Evolutionary conservation across 441 rosid genomes (phyloP), one percentile per base, ranked within the genome.

Genomic region (Theobroma grandiflorum): DNA sequence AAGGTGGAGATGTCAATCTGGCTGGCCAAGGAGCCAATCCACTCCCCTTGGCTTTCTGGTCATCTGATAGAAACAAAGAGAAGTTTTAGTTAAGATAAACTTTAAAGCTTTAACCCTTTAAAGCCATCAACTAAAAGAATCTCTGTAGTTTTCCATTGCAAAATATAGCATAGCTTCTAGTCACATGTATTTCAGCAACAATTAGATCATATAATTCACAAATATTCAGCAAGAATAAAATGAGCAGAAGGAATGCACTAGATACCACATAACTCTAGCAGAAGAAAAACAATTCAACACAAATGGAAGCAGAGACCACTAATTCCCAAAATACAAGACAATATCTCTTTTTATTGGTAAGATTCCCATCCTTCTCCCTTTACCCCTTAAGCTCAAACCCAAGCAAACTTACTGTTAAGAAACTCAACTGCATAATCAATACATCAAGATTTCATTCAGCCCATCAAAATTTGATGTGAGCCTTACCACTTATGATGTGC

Each of bases 11-110:
- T 70, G 92, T 93, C 88, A 90, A 74, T 75, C 99, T 90, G 75
- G 99, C 94, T 16, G 99, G 99, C 99, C 99, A 97, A 37, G 99
- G 97, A 75, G 98, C 95, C 87, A 97, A 89, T 40, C 95, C 97
- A 86, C 97, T 95, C 66, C 98, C 99, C 85, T 89, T 89, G 20
- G 85, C 90, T 85, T 79, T 87, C 16, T 95, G 98, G 79, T 89
- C 93, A 85, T 89, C 99, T 95, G 90, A 82, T 55, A 59, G 65
- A 62, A 82, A 76, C 53, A 80, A 59, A 12, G 78, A 50, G 71
- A 76, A 82, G 33, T 58, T 80, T 57, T 33, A 75, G 80, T 85
- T 40, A 72, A 78, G 58, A 81, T 31, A 59, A 62, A 65, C 1
- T 76, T 26, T 52, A 75, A 80, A 31, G 42, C 75, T 52, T 11